Conservation (phyloP, 2,329 filamentous ascomycete genomes). For the Apiospora hydei region DNA sequence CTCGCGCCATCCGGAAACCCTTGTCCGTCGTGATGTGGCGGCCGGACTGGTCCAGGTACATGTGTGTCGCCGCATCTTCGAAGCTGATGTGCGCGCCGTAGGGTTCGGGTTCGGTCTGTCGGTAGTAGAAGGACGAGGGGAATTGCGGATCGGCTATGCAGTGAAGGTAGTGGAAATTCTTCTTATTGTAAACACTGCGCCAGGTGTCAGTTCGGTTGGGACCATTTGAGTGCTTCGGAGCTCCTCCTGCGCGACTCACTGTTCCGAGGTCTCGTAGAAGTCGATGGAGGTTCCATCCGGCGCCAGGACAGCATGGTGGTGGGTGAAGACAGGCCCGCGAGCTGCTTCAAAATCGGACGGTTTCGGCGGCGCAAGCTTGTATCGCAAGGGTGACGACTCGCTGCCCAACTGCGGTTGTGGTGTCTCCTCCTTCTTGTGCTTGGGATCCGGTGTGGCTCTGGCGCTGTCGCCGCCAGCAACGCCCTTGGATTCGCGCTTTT, state of each 20-base stretch:
- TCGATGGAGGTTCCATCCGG: slow-evolving; percentile 59
- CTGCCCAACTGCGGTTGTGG: slow-evolving; percentile 41
- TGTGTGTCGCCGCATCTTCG: slow-evolving; percentile 86
- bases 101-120: slow-evolving; percentile 85
- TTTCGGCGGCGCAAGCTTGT: slow-evolving; percentile 70
- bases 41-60: slow-evolving; percentile 80
- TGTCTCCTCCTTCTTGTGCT: slow-evolving; percentile 35
- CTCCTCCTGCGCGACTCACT: slow-evolving; percentile 53
- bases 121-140: slow-evolving; percentile 86
- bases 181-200: slow-evolving; percentile 67
- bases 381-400: slow-evolving; percentile 62
- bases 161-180: slow-evolving; percentile 85
- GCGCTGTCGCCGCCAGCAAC: slow-evolving; percentile 51
- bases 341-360: slow-evolving; percentile 67
- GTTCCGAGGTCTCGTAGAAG: slow-evolving; percentile 70
- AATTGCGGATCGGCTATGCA: slow-evolving; percentile 91
- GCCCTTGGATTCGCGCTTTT: slow-evolving; percentile 71
- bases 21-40: slow-evolving; percentile 87
- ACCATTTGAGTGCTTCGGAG: slow-evolving; percentile 14
- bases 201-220: slow-evolving; percentile 22
- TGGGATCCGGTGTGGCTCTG: slow-evolving; percentile 66
- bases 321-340: slow-evolving; percentile 63
- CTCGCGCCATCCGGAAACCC: slow-evolving; percentile 88
- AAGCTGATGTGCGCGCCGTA: slow-evolving; percentile 88
- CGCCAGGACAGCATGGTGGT: slow-evolving; percentile 60